Base-by-base conservation (phyloP, 192 early-diverging fungal genomes). In the Coemansia sp. region DNA sequence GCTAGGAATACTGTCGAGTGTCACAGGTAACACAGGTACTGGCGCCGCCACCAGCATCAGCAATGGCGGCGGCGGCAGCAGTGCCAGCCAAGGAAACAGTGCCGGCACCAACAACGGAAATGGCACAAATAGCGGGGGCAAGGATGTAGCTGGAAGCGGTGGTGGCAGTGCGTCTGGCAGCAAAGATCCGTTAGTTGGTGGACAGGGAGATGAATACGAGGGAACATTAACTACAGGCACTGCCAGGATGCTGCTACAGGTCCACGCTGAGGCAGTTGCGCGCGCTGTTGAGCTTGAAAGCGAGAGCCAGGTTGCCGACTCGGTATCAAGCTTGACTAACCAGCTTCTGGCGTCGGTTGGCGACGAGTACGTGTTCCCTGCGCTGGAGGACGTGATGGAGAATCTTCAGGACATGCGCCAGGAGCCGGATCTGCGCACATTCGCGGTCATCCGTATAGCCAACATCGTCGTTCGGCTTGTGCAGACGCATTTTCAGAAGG, bases 311-410 rank as follows among this genome's bases (percentile, higher is more conserved):
- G 64, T 87, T 83, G 71, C 94, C 7, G 85, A 86, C 21, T 84
- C 89, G 49, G 86, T 87, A 2, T 82, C 84, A 5, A 70, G 70
- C 7, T 74, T 97, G 21, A 96, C 93, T 68, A 85, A 85, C 51
- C 77, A 91, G 20, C 74, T 98, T 20, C 77, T 94, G 12, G 86
- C 95, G 20, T 86, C 85, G 33, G 75, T 94, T n/a, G 94, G 94
- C 56, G 83, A 85, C 46, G 84, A 88, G 61, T 98, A 95, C 64
- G 66, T 98, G 52, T 89, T 93, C 52, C 86, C 84, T 7, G 92
- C 93, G 12, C 69, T 97, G 42, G 95, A 98, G 74, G 87, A 91
- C 28, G 64, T 76, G 53, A 52, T 70, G 26, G 79, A 76, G 81
- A 67, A 35, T 23, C 55, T 76, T 62, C 68, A 72, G 42, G 75